These are phyloP conservation scores for Bretschneidera sinensis DNA, from an alignment of 345 rosid species.

Conservation along the genomic window DNA sequence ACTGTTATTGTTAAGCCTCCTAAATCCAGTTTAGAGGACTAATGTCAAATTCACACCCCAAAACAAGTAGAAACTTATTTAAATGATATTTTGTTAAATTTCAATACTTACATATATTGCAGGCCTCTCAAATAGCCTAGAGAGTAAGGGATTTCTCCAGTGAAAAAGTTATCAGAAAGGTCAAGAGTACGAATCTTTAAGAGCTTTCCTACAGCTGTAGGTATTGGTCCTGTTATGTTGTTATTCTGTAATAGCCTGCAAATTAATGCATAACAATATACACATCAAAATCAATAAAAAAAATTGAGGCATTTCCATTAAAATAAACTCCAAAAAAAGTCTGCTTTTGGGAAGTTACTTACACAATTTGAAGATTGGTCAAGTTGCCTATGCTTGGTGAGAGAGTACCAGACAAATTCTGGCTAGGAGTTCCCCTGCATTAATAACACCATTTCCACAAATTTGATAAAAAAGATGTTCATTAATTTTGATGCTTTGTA, in stretches of 20 bases:
- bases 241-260: conserved; percentile 79
- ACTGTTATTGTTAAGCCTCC: conserved; percentile 94
- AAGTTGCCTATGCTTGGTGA: conserved; percentile 87
- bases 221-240: conserved; percentile 86
- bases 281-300: not conserved
- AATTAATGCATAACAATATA: conserved; percentile 10
- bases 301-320: not conserved
- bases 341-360: conserved; percentile 19
- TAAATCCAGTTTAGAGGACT: conserved; percentile 13
- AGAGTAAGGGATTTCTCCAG: conserved; percentile 62
- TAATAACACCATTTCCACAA: conserved; percentile 16
- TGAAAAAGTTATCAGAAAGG: conserved; percentile 76
- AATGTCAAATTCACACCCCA: not conserved
- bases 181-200: conserved; percentile 79
- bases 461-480: not conserved
- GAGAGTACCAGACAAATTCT: conserved; percentile 76
- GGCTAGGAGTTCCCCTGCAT: conserved; percentile 89
- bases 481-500: not conserved
- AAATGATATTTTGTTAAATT: not conserved
- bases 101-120: conserved; percentile 72
- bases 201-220: conserved; percentile 70
- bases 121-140: conserved; percentile 58
- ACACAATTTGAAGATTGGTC: conserved; percentile 83
- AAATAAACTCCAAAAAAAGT: not conserved
- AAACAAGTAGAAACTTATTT: too few relatives aligned